Evolutionary conservation across 164 flowering plant genomes (phyloP).

Genomic region (Chloranthus sessilifolius): DNA sequence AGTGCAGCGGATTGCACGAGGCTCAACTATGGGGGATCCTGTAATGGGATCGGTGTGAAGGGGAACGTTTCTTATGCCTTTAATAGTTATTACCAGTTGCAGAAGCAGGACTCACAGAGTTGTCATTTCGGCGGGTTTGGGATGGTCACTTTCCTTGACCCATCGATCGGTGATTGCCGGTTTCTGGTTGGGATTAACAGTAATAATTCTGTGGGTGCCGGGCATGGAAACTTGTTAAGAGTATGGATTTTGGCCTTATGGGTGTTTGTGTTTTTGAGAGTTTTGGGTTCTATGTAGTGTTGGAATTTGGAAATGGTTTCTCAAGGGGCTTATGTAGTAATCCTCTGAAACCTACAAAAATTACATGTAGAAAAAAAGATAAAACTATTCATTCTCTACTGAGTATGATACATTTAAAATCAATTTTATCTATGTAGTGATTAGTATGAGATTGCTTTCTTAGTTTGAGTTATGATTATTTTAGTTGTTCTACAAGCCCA

Average conservation of each 20-base stretch:
- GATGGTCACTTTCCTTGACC: slow-evolving; percentile 74
- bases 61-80: slow-evolving; percentile 91
- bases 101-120: slow-evolving; percentile 61
- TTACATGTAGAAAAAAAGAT: neutral
- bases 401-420: neutral
- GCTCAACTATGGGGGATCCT: slow-evolving; percentile 78
- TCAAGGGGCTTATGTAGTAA: slow-evolving; percentile 22
- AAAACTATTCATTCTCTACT: neutral
- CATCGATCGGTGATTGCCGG: slow-evolving; percentile 81
- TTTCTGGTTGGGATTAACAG: slow-evolving; percentile 78
- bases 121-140: slow-evolving; percentile 92
- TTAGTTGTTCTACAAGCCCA: no score
- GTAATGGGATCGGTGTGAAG: slow-evolving; percentile 73
- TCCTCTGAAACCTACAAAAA: slow-evolving; percentile 10
- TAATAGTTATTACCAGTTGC: slow-evolving; percentile 85
- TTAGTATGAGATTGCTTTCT: no score
- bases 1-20: slow-evolving; percentile 82
- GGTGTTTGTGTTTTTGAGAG: slow-evolving; percentile 17
- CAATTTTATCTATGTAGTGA: neutral
- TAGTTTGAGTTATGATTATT: no score
- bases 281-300: slow-evolving; percentile 13
- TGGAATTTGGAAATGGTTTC: slow-evolving; percentile 21
- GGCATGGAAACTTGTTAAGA: neutral
- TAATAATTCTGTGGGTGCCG: slow-evolving; percentile 16
- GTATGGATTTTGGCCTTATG: slow-evolving; percentile 18